Conservation (phyloP, 2,329 filamentous ascomycete genomes). For the Rutstroemia sp. region DNA sequence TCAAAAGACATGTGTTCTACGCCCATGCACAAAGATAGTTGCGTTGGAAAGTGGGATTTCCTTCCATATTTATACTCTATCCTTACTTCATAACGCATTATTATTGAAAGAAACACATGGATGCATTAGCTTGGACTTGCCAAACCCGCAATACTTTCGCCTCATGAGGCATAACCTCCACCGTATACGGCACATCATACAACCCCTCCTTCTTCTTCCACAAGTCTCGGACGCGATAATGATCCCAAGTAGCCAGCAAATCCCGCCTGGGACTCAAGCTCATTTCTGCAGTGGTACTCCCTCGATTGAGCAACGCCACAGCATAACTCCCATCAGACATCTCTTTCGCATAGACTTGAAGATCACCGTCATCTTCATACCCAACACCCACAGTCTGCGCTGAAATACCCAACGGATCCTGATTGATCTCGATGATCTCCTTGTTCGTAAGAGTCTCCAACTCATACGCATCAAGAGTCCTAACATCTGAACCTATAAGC, state of each 20-base stretch:
- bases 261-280: conserved; percentile 16
- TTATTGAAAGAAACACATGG: conserved; percentile 8
- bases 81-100: neutral
- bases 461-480: conserved; percentile 11
- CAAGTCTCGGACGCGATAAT: conserved; percentile 16
- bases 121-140: conserved; percentile 7
- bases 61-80: neutral
- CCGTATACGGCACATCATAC: conserved; percentile 18
- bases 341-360: conserved; percentile 18
- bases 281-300: conserved; percentile 15
- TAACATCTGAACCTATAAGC: conserved; percentile 20
- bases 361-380: conserved; percentile 4
- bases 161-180: conserved; percentile 19
- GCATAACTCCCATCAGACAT: conserved; percentile 18
- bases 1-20: too few relatives aligned
- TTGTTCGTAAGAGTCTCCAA: conserved; percentile 20
- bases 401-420: conserved; percentile 25
- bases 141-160: conserved; percentile 17
- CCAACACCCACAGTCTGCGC: conserved; percentile 12
- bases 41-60: neutral
- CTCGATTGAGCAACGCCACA: conserved; percentile 17
- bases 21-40: too few relatives aligned
- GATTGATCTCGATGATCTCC: conserved; percentile 33
- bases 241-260: conserved; percentile 14
- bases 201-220: conserved; percentile 20